phyloP scores from a whole-genome alignment of 164 flowering plant genomes.

The Nelumbo lutea region DNA sequence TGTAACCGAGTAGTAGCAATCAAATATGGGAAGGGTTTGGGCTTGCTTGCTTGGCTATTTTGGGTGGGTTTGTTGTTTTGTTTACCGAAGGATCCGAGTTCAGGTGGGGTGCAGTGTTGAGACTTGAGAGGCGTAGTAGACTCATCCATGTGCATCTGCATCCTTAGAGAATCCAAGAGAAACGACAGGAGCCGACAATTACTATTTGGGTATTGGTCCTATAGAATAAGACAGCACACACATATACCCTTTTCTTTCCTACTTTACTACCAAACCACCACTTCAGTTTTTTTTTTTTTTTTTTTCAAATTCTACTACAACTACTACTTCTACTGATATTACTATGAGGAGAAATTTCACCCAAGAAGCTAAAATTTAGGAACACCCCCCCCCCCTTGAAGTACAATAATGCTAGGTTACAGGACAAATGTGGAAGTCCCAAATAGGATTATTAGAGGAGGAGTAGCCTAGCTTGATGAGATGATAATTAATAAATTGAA shows the following conservation, averaged over 20 bases:
- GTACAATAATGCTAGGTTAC: too few species aligned
- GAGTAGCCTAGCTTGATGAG: too few species aligned
- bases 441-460: too few species aligned
- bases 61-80: background rate
- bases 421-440: too few species aligned
- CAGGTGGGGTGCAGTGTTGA: constrained; percentile 11
- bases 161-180: constrained; percentile 2
- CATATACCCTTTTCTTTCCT: background rate
- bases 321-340: too few species aligned
- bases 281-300: background rate
- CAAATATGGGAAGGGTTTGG: background rate
- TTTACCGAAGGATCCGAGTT: constrained; percentile 8
- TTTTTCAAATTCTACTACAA: background rate
- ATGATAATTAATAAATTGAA: too few species aligned
- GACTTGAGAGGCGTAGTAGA: background rate
- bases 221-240: constrained; percentile 2
- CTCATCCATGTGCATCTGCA: constrained; percentile 2
- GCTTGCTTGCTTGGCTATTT: background rate
- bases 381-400: too few species aligned
- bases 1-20: too few species aligned
- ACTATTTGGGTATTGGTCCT: constrained; percentile 3
- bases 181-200: constrained; percentile 12
- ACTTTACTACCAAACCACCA: constrained; percentile 1
- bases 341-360: too few species aligned
- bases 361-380: too few species aligned